A percentile compares a stretch with the other conserved stretches of the same genome.
Conservation (phyloP, 345 rosid genomes). For the Pistacia vera region DNA sequence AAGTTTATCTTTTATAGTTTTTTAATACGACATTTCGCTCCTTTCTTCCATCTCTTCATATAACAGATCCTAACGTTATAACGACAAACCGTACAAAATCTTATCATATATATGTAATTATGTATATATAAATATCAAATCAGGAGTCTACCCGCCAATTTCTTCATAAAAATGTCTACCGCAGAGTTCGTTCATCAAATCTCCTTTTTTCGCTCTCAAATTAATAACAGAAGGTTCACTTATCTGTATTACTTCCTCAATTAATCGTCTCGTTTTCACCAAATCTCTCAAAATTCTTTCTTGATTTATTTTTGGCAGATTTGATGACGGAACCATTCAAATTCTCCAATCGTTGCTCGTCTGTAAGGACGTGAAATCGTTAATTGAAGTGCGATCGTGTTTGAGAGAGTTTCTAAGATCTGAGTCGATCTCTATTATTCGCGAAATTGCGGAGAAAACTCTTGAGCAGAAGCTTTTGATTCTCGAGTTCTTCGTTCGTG, state of each 20-base stretch:
- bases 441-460: slow-evolving; percentile 40
- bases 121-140: background rate
- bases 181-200: slow-evolving; percentile 23
- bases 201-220: slow-evolving; percentile 50
- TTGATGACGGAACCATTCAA: slow-evolving; percentile 57
- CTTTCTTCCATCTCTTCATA: no score
- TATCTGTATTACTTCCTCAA: background rate
- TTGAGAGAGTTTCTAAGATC: slow-evolving; percentile 54
- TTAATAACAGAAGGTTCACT: slow-evolving; percentile 51
- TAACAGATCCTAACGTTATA: no score
- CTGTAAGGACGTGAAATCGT: slow-evolving; percentile 52
- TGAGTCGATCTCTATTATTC: slow-evolving; percentile 44
- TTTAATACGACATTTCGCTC: no score
- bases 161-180: slow-evolving; percentile 1
- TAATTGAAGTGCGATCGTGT: slow-evolving; percentile 38
- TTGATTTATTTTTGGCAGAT: slow-evolving; percentile 43
- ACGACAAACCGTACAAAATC: no score
- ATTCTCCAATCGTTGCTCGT: slow-evolving; percentile 60
- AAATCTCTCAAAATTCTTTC: background rate
- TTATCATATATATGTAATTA: no score
- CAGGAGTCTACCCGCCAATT: background rate
- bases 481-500: slow-evolving; percentile 72
- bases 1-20: no score
- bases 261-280: slow-evolving; percentile 7
- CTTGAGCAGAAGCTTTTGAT: slow-evolving; percentile 56